Evolutionary conservation across 257 asterid species (phyloP).

Genomic region (Nicotiana undulata): DNA sequence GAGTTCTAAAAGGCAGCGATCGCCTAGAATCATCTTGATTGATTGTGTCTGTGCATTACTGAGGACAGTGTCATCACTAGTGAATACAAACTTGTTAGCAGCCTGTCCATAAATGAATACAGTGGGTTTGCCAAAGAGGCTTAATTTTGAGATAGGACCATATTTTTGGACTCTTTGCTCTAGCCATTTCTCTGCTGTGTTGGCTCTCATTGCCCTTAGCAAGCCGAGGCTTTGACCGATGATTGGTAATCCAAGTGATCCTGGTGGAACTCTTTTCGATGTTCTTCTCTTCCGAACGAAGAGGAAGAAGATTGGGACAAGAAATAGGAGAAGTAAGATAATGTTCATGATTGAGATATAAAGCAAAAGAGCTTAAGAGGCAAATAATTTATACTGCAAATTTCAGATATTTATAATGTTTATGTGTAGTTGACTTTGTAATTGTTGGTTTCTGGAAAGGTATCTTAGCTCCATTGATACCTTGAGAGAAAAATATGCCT

Average conservation of each 20-base stretch:
- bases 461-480: neutral
- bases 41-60: conserved; percentile 52
- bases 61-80: conserved; percentile 31
- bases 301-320: conserved; percentile 26
- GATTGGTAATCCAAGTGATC: conserved; percentile 56
- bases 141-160: conserved; percentile 56
- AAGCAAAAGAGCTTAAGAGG: neutral
- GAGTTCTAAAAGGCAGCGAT: conserved; percentile 52
- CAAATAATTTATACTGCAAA: neutral
- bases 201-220: conserved; percentile 59
- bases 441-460: neutral
- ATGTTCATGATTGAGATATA: conserved; percentile 12
- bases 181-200: conserved; percentile 62
- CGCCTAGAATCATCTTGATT: conserved; percentile 49
- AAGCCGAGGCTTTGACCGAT: conserved; percentile 62
- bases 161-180: conserved; percentile 37
- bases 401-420: no score
- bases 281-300: conserved; percentile 14
- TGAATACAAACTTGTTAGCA: conserved; percentile 61
- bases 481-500: neutral
- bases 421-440: neutral
- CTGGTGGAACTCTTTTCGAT: conserved; percentile 43
- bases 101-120: conserved; percentile 64
- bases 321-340: conserved; percentile 18
- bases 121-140: conserved; percentile 62